phyloP scores from a whole-genome alignment of 768 basidiomycete species.

The Lyophyllum decastes region DNA sequence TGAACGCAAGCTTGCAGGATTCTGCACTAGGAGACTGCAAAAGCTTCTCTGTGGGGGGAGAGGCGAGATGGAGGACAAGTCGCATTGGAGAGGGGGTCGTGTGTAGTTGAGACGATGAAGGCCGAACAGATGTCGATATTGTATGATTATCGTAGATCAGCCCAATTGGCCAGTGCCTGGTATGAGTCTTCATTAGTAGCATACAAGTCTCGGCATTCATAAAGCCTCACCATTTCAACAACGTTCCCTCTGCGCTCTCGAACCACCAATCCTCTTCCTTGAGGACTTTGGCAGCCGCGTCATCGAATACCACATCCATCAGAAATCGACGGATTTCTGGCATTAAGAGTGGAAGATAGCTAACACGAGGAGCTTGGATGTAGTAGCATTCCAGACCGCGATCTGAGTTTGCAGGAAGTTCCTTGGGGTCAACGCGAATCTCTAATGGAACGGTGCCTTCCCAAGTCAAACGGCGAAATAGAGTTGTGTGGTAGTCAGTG shows the following conservation, averaged over 20 bases:
- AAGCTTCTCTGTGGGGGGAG: conserved; percentile 85
- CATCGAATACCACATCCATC: conserved; percentile 91
- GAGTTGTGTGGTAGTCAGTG: conserved; percentile 63
- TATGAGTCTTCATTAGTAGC: conserved; percentile 2
- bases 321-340: conserved; percentile 88
- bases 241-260: conserved; percentile 79
- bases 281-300: conserved; percentile 69
- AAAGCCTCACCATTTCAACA: conserved; percentile 81
- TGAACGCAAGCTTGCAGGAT: conserved; percentile 89
- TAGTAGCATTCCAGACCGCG: conserved; percentile 89
- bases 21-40: conserved; percentile 80
- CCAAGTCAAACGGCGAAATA: conserved; percentile 89
- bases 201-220: background rate
- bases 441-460: conserved; percentile 89
- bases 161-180: conserved; percentile 98
- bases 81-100: conserved; percentile 60
- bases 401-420: conserved; percentile 88
- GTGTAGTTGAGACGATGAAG: conserved; percentile 40
- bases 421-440: conserved; percentile 86
- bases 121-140: conserved; percentile 60
- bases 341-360: conserved; percentile 89
- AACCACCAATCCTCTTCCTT: conserved; percentile 98
- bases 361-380: conserved; percentile 87
- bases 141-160: conserved; percentile 88
- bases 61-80: conserved; percentile 84